These are phyloP conservation scores for Talaromyces sp. DNA, from an alignment of 2,329 filamentous ascomycete species.

Conservation along the genomic window DNA sequence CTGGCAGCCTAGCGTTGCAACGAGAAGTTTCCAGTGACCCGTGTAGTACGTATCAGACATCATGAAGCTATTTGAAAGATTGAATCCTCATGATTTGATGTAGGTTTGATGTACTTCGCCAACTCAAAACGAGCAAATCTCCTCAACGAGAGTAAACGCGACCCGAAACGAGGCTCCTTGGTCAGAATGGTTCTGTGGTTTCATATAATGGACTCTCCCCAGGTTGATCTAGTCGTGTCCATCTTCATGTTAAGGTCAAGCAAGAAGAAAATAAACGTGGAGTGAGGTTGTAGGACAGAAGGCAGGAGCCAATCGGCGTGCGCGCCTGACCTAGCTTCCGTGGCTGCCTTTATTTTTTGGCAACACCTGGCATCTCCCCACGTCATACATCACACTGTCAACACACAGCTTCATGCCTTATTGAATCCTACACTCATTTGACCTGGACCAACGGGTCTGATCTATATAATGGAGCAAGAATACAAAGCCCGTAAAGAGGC, in stretches of 20 bases:
- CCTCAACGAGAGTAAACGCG: too few species aligned
- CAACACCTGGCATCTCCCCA: constrained; percentile 10
- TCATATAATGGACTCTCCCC: not conserved
- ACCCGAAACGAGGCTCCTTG: not conserved
- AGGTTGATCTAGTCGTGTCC: not conserved
- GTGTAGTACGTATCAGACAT: not conserved
- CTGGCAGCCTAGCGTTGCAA: too few species aligned
- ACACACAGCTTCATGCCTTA: constrained; percentile 1
- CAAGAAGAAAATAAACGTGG: not conserved
- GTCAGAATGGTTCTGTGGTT: not conserved
- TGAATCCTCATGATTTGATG: not conserved
- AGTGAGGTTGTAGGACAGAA: not conserved
- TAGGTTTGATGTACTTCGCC: not conserved
- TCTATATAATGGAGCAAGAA: constrained; percentile 45
- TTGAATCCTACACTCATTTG: not conserved
- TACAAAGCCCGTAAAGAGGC: constrained; percentile 94
- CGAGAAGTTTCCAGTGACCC: too few species aligned
- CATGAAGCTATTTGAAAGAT: not conserved
- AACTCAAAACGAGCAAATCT: too few species aligned
- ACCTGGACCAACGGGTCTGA: not conserved
- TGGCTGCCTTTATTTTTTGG: not conserved
- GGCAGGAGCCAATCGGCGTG: constrained; percentile 13
- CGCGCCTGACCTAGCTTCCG: not conserved
- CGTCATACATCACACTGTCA: not conserved
- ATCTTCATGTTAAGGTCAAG: not conserved